Percentiles rank a stretch among this genome's conserved stretches.
Evolutionary conservation across 1,284 basidiomycete species (phyloP).

Genomic region (Paramarasmius palmivorus): DNA sequence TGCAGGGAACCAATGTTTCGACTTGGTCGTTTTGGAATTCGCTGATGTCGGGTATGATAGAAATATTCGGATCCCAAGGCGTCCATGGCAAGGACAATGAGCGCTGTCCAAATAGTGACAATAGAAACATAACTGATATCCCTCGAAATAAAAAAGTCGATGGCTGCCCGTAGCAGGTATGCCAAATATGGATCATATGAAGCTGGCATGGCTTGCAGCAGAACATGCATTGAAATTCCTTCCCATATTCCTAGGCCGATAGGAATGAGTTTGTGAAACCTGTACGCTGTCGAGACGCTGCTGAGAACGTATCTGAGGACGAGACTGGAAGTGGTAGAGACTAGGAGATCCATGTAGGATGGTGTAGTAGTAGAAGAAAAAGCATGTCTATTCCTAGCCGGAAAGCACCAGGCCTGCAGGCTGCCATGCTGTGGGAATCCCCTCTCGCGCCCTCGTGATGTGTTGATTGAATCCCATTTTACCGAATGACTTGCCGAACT

Average conservation of each 20-base stretch:
- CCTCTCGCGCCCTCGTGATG: not conserved
- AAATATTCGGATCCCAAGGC: constrained; percentile 23
- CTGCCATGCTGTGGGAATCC: not conserved
- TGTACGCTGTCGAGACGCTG: not conserved
- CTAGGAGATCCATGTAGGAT: constrained; percentile 36
- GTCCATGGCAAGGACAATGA: constrained; percentile 34
- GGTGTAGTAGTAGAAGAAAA: constrained; percentile 10
- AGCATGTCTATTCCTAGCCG: not conserved
- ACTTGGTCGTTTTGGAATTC: constrained; percentile 20
- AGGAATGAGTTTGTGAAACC: constrained; percentile 24
- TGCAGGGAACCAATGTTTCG: not conserved
- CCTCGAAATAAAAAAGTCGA: constrained; percentile 37
- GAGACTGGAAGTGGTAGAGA: constrained; percentile 41
- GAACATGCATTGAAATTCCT: constrained; percentile 37
- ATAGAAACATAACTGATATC: constrained; percentile 29
- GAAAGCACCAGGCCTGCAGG: no score
- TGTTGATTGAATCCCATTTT: no score
- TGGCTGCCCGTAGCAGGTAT: constrained; percentile 36
- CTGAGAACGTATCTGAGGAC: constrained; percentile 31
- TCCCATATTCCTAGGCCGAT: constrained; percentile 42
- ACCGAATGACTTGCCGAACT: no score
- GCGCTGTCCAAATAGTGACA: constrained; percentile 34
- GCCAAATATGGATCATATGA: constrained; percentile 40
- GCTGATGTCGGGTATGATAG: constrained; percentile 24
- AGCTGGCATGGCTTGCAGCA: constrained; percentile 23